Evolutionary conservation across 352 stramenopile species (phyloP).

Genomic region (Globisporangium sylvaticum): DNA sequence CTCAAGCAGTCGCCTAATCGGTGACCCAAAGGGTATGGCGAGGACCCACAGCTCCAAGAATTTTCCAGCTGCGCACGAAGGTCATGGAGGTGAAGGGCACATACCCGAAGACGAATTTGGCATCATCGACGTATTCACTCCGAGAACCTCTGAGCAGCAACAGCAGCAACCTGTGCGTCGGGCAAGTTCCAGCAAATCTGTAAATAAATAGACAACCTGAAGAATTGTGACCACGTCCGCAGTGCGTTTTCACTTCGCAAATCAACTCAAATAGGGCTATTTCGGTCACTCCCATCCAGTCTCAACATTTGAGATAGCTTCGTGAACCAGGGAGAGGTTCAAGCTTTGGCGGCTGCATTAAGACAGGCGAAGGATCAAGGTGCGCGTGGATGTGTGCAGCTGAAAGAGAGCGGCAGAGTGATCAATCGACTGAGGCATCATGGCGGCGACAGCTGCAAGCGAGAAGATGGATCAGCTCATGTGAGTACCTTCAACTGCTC

Average conservation of each 20-base stretch:
- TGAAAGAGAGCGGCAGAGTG: background rate
- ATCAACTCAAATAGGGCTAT: slow-evolving; percentile 1
- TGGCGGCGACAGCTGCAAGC: slow-evolving; percentile 35
- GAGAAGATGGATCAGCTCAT: slow-evolving; percentile 56
- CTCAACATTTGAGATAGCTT: background rate
- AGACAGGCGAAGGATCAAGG: background rate
- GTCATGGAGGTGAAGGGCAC: background rate
- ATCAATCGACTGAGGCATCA: slow-evolving; percentile 8
- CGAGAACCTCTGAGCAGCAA: background rate
- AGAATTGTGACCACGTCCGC: background rate
- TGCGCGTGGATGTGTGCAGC: background rate
- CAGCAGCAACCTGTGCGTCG: background rate
- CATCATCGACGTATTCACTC: slow-evolving; percentile 19
- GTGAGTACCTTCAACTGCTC: slow-evolving; percentile 21
- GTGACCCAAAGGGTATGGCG: background rate
- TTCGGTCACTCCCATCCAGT: background rate
- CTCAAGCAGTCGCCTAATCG: background rate
- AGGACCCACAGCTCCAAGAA: slow-evolving; percentile 17
- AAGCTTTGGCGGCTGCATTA: background rate
- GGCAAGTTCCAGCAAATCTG: slow-evolving; percentile 1
- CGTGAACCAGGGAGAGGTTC: background rate
- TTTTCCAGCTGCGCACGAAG: slow-evolving; percentile 1
- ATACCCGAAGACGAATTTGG: slow-evolving; percentile 27
- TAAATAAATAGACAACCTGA: slow-evolving; percentile 2
- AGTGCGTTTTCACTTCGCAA: background rate